Evolutionary conservation across 2,329 filamentous ascomycete species (phyloP).

Genomic region (Penicillium sp.): DNA sequence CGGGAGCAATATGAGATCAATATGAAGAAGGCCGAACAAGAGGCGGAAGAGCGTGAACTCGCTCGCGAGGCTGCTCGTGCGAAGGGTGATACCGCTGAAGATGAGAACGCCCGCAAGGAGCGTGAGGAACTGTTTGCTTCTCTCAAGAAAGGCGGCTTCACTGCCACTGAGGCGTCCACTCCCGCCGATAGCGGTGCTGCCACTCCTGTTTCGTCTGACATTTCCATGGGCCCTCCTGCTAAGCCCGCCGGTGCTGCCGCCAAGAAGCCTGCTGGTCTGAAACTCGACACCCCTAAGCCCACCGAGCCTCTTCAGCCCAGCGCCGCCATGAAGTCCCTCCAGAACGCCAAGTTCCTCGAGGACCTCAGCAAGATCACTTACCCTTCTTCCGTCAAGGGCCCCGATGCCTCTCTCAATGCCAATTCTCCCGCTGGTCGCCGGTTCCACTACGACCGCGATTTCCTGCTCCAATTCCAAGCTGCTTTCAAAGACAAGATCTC

Average conservation of each 20-base stretch:
- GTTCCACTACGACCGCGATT: constrained; percentile 94
- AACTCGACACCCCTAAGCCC: constrained; percentile 82
- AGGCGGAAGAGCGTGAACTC: constrained; percentile 53
- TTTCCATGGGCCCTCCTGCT: constrained; percentile 52
- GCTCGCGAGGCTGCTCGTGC: constrained; percentile 42
- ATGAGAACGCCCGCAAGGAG: constrained; percentile 43
- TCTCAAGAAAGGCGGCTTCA: constrained; percentile 47
- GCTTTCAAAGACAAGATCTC: constrained; percentile 98
- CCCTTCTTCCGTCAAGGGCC: constrained; percentile 79
- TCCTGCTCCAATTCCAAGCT: constrained; percentile 92
- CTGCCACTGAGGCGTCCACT: constrained; percentile 44
- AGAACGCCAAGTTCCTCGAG: constrained; percentile 85
- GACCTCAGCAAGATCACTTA: constrained; percentile 80
- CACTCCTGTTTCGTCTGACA: constrained; percentile 52
- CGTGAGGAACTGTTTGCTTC: constrained; percentile 46
- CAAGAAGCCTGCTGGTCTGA: constrained; percentile 87
- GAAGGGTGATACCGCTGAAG: constrained; percentile 44
- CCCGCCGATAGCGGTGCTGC: constrained; percentile 50
- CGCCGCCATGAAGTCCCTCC: constrained; percentile 88
- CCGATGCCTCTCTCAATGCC: constrained; percentile 86
- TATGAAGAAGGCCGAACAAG: constrained; percentile 54
- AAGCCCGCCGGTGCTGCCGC: constrained; percentile 55
- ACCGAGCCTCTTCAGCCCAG: constrained; percentile 92
- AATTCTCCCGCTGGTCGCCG: constrained; percentile 71
- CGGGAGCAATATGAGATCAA: constrained; percentile 49